Evolutionary conservation across 768 basidiomycete species (phyloP).

Genomic region (Macrolepiota dolichaula): DNA sequence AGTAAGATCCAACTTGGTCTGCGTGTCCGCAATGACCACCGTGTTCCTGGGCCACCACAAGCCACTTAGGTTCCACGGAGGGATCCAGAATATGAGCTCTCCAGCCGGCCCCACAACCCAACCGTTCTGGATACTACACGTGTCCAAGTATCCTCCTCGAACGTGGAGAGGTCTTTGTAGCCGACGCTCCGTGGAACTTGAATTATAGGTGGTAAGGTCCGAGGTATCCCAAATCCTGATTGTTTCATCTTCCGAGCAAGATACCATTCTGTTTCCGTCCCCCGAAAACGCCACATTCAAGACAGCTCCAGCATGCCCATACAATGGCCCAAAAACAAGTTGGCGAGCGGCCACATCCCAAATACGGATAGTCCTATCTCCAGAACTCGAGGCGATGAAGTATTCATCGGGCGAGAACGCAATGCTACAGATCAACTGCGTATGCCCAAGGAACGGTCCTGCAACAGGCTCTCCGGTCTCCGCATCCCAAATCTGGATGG

Average conservation of each 20-base stretch:
- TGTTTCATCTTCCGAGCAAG: slow-evolving; percentile 32
- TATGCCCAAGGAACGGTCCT: slow-evolving; percentile 25
- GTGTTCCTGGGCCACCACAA: slow-evolving; percentile 21
- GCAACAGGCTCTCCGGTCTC: slow-evolving; percentile 13
- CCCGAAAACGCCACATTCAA: slow-evolving; percentile 13
- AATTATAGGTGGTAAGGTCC: background rate
- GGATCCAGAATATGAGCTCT: slow-evolving; percentile 20
- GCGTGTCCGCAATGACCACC: slow-evolving; percentile 16
- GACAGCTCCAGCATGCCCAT: background rate
- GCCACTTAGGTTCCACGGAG: slow-evolving; percentile 18
- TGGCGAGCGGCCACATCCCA: background rate
- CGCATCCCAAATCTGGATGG: slow-evolving; percentile 20
- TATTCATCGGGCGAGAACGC: slow-evolving; percentile 21
- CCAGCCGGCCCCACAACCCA: slow-evolving; percentile 12
- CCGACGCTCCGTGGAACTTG: background rate
- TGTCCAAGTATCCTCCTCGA: background rate
- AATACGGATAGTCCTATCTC: slow-evolving; percentile 8
- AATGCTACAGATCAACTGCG: slow-evolving; percentile 31
- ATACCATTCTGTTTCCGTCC: slow-evolving; percentile 29
- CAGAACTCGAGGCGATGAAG: slow-evolving; percentile 9
- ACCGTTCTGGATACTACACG: slow-evolving; percentile 11
- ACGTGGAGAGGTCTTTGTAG: background rate
- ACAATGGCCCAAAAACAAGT: background rate
- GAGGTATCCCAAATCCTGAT: slow-evolving; percentile 30
- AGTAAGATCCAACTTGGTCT: slow-evolving; percentile 15